These are phyloP conservation scores for Aspergillus fumigatus DNA, from an alignment of 2,329 filamentous ascomycete genomes.

Conservation along the genomic window DNA sequence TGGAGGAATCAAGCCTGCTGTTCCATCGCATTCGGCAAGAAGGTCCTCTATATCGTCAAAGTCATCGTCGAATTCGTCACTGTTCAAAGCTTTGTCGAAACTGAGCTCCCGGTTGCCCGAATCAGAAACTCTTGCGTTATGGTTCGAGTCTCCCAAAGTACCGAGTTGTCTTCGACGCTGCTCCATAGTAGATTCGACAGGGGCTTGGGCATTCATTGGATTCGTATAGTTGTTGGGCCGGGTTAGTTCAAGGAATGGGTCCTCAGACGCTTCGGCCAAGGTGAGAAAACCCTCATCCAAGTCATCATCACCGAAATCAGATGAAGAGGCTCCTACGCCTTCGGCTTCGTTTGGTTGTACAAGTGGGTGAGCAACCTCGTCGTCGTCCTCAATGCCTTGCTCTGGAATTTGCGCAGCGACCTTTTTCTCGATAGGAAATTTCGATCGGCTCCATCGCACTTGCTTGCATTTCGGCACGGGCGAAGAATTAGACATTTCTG, in stretches of 20 bases:
- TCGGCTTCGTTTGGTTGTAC: neutral
- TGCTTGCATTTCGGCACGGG: conserved; percentile 36
- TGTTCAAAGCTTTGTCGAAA: conserved; percentile 21
- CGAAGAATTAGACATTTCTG: conserved; percentile 40
- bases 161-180: conserved; percentile 1
- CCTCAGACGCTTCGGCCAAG: conserved; percentile 30
- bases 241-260: conserved; percentile 23
- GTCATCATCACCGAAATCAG: conserved; percentile 47
- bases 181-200: neutral
- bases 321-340: conserved; percentile 27
- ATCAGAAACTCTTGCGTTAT: conserved; percentile 3
- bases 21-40: conserved; percentile 51
- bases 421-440: conserved; percentile 27
- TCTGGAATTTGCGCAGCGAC: neutral
- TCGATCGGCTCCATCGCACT: conserved; percentile 25
- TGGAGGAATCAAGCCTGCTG: conserved; percentile 17
- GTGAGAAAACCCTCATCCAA: conserved; percentile 44
- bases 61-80: conserved; percentile 65
- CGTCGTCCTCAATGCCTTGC: neutral
- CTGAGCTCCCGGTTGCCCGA: conserved; percentile 11
- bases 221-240: neutral
- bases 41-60: conserved; percentile 59
- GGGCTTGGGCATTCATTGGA: neutral
- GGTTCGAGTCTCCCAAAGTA: neutral
- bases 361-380: conserved; percentile 1